Conservation (phyloP, 257 asterid genomes). For the Ehretia macrophylla region DNA sequence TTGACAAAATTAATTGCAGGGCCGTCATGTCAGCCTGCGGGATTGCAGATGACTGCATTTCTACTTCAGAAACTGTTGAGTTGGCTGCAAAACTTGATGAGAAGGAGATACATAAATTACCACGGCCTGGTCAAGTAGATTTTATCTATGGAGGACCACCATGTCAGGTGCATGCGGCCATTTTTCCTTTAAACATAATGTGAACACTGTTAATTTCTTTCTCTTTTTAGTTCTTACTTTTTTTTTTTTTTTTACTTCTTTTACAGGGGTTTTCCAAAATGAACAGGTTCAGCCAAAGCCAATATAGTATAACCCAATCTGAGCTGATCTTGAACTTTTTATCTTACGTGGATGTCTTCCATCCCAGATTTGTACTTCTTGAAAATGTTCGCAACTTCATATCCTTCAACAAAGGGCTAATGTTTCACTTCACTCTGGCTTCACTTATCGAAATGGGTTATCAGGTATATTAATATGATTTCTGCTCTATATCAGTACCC, state of each 20-base stretch:
- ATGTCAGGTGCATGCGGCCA: constrained; percentile 16
- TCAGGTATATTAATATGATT: constrained; percentile 10
- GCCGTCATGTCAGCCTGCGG: constrained; percentile 21
- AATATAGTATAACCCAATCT: constrained; percentile 21
- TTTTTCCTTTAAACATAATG: not conserved
- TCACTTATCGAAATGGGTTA: constrained; percentile 24
- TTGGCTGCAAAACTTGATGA: constrained; percentile 12
- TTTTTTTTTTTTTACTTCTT: not conserved
- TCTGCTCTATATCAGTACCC: not conserved
- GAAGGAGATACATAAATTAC: constrained; percentile 11
- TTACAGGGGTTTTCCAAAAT: constrained; percentile 24
- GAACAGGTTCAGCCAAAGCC: constrained; percentile 17
- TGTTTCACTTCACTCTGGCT: constrained; percentile 20
- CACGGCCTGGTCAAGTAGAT: constrained; percentile 23
- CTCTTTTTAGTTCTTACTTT: not conserved
- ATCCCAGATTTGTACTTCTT: constrained; percentile 20
- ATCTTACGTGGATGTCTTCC: constrained; percentile 17
- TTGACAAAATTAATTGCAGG: constrained; percentile 6
- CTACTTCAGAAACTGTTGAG: constrained; percentile 15
- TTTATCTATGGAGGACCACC: constrained; percentile 29
- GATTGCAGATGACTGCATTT: constrained; percentile 17
- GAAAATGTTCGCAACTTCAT: constrained; percentile 25
- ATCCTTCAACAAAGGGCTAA: constrained; percentile 11
- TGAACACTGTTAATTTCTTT: not conserved
- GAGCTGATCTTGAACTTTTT: constrained; percentile 18